Base-by-base conservation (phyloP, 805 yeast species). In the Priceomyces melissophilus region DNA sequence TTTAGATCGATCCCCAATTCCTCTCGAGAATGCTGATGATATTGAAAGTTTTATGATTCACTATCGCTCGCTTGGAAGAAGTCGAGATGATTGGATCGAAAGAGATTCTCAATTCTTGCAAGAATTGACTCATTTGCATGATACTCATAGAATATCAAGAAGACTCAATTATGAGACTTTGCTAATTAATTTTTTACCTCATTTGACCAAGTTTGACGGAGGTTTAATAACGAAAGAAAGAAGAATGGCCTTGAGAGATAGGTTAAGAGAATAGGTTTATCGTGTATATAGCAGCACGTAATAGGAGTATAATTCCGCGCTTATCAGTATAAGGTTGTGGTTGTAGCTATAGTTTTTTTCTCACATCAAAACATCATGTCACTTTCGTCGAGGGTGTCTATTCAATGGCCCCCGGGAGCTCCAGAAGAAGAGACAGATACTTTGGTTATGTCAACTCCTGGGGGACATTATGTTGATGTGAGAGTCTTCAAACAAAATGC, bases 11-110 rank as follows among this genome's bases (percentile, higher is more conserved):
- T 62, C 62, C 37, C 68, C 71, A 2, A 61, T 76, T 12, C 73
- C 67, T 31, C 50, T 76, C 32, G 76, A 71, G 29, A 70, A 69
- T 3, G 53, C 66, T 35, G 80, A 76, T 37, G 82, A 76, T 44
- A 73, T 77, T 16, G 79, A 75, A 46, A 75, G 73, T 16, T 77
- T 77, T 42, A 60, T 72, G 1, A 66, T 69, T 6, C 76, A 71
- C 41, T 77, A 73, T 48, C 60, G 66, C 23, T 63, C 73, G 3
- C 54, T 75, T 14, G 63, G 60, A 41, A 63, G 58, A 37, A 44
- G 51, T 16, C 51, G 57, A 39, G 61, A 57, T 9, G 69, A 61
- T 26, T 76, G 79, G 77, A 52, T 50, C 2, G 57, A 47, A 13
- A 60, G 75, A 48, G 73, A 70, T 46, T 51, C 52, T 3, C 49